A percentile compares a stretch with the other conserved stretches of the same genome.
Conservation (phyloP, 805 yeast genomes). For the Scheffersomyces coipomensis region DNA sequence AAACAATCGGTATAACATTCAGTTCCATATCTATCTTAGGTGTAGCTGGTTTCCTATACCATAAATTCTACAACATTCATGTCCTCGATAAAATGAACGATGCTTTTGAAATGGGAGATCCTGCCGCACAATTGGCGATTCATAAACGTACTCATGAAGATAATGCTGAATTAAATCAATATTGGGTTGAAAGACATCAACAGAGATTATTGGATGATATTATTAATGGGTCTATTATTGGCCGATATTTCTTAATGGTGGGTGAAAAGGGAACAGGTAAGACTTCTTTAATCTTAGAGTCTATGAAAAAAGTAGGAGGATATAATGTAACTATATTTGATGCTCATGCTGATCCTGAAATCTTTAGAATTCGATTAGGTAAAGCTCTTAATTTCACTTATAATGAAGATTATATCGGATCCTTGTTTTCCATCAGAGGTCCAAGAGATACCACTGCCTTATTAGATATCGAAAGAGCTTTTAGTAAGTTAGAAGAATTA, state of each 20-base stretch:
- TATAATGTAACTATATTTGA: constrained; percentile 68
- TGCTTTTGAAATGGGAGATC: constrained; percentile 69
- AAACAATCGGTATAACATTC: constrained; percentile 70
- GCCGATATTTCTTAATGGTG: constrained; percentile 68
- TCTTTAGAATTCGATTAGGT: constrained; percentile 74
- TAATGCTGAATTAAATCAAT: constrained; percentile 25
- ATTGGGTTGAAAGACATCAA: constrained; percentile 71
- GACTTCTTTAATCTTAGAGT: constrained; percentile 69
- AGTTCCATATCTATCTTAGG: constrained; percentile 69
- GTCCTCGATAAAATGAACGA: constrained; percentile 62
- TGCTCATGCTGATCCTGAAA: constrained; percentile 85
- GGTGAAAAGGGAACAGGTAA: constrained; percentile 91
- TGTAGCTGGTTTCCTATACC: constrained; percentile 70
- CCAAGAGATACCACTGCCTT: constrained; percentile 84
- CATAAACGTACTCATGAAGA: constrained; percentile 41
- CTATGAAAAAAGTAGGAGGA: constrained; percentile 64
- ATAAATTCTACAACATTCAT: constrained; percentile 54
- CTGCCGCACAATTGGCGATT: constrained; percentile 58
- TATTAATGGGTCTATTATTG: constrained; percentile 59
- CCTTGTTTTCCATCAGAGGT: constrained; percentile 75
- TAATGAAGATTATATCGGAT: constrained; percentile 81
- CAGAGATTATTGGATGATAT: constrained; percentile 65
- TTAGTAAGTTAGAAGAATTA: constrained; percentile 70
- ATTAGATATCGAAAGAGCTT: constrained; percentile 79
- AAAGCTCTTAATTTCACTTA: constrained; percentile 70